phyloP scores from a whole-genome alignment of 805 yeast genomes.

The Candida ulmi region DNA sequence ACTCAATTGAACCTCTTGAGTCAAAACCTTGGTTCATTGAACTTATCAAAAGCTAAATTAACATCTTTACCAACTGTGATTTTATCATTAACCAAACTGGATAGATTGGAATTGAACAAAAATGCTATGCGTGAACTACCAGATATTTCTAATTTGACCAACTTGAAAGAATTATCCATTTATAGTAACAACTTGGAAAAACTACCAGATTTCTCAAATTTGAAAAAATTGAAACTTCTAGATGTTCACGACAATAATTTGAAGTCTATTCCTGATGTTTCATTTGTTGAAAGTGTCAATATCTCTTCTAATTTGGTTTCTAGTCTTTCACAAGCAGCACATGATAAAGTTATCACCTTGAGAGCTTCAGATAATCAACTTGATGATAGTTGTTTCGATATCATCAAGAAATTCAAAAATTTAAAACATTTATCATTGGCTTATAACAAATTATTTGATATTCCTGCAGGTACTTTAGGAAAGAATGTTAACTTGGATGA shows the following conservation, averaged over 20 bases:
- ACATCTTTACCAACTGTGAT: conserved; percentile 66
- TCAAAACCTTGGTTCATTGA: conserved; percentile 60
- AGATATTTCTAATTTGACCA: conserved; percentile 53
- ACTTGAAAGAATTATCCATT: conserved; percentile 61
- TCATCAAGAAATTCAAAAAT: conserved; percentile 51
- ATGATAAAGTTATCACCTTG: conserved; percentile 43
- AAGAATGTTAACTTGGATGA: conserved; percentile 53
- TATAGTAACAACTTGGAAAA: conserved; percentile 69
- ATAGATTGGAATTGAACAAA: conserved; percentile 68
- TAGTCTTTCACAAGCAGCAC: conserved; percentile 33
- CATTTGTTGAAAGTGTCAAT: conserved; percentile 46
- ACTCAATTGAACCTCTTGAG: conserved; percentile 57
- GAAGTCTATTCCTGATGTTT: conserved; percentile 50
- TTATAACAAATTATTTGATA: conserved; percentile 78
- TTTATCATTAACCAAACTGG: conserved; percentile 58
- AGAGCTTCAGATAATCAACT: conserved; percentile 80
- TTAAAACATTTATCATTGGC: conserved; percentile 67
- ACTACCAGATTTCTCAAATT: conserved; percentile 61
- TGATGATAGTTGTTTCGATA: conserved; percentile 68
- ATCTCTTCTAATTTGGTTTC: conserved; percentile 59
- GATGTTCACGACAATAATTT: conserved; percentile 85
- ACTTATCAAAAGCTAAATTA: conserved; percentile 76
- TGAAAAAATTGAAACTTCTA: conserved; percentile 54
- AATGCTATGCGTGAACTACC: conserved; percentile 81
- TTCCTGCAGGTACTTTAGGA: conserved; percentile 67